Base-by-base conservation (phyloP, 1,284 basidiomycete species). In the Leccinum holopus region DNA sequence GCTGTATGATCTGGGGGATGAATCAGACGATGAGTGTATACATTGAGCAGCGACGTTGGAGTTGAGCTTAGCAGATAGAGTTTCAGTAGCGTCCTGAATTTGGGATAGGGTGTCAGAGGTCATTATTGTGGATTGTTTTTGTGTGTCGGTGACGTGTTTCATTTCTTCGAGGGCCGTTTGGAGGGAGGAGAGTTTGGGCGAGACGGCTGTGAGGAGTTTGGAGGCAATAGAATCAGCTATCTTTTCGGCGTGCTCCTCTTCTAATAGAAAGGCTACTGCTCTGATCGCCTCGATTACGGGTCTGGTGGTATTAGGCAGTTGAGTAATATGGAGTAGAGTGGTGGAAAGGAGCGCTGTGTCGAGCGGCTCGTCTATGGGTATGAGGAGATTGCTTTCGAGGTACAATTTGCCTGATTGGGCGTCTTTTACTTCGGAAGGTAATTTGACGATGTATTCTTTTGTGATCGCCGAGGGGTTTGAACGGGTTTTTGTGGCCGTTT, bases 191-290 rank as follows among this genome's bases (percentile, higher is more conserved):
- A 44, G 16, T n/a, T 44, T n/a, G 8, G 41, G 41, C 0, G 41
- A n/a, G 1, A 44, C 2, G 8, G 41, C n/a, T 0, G 10, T 11
- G 0, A 44, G 1, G 5, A 44, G 9, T 10, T 10, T 44, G 0
- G 16, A 9, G 0, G 41, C 41, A 9, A 44, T 10, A 0, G 41
- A 9, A 5, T 44, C n/a, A 44, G n/a, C n/a, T 1, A 18, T 10
- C 2, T 44, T 8, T 2, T n/a, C 10, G 0, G n/a, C n/a, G 2
- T 44, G 16, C 0, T 4, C n/a, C 9, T 44, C n/a, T 0, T 18
- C 41, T 3, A 44, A 8, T 2, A 44, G 18, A 3, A 44, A 18
- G 2, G 41, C 41, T 1, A 44, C 41, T 18, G 41, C 16, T 9
- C 41, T 4, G 0, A 44, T 44, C 0, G 41, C 41, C 16, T 44